Conservation (phyloP, 768 basidiomycete species). For the Pulveroboletus sp. region DNA sequence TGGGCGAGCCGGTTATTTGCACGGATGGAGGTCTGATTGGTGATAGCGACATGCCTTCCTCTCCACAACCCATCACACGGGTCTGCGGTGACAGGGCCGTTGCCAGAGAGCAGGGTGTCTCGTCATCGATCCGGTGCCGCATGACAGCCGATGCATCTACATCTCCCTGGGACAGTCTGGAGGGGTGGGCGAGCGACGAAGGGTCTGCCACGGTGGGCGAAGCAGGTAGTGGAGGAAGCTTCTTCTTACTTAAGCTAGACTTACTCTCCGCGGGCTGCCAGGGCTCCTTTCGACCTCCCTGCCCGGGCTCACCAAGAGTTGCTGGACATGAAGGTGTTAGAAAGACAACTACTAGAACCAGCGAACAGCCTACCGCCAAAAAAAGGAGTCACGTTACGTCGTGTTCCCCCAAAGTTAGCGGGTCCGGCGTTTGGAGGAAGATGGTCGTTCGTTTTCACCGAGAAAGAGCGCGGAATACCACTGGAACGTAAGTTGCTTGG, state of each 20-base stretch:
- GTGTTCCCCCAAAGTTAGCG: slow-evolving; percentile 44
- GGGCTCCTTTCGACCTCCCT: slow-evolving; percentile 5
- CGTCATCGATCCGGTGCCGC: slow-evolving; percentile 1
- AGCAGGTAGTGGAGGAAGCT: slow-evolving; percentile 1
- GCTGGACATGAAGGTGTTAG: slow-evolving; percentile 31
- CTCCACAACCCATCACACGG: slow-evolving; percentile 12
- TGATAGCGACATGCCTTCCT: slow-evolving; percentile 22
- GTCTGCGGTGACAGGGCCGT: slow-evolving; percentile 18
- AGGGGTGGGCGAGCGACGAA: neutral
- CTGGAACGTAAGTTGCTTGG: slow-evolving; percentile 13
- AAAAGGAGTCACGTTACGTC: slow-evolving; percentile 73
- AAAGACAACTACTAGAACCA: neutral
- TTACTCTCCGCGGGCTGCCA: slow-evolving; percentile 4
- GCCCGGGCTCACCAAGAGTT: slow-evolving; percentile 19
- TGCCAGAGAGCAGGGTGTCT: slow-evolving; percentile 14
- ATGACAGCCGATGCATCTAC: neutral
- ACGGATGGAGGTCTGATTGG: slow-evolving; percentile 14
- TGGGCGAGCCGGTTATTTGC: slow-evolving; percentile 28
- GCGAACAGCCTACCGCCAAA: slow-evolving; percentile 42
- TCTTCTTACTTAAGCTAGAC: neutral
- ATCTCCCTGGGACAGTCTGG: slow-evolving; percentile 1
- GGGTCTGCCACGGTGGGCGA: neutral
- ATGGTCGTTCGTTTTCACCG: slow-evolving; percentile 9
- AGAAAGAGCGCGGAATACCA: slow-evolving; percentile 17
- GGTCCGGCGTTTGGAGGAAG: slow-evolving; percentile 12